Evolutionary conservation across 2,329 filamentous ascomycete species (phyloP).

Genomic region (Coniochaeta sp.): DNA sequence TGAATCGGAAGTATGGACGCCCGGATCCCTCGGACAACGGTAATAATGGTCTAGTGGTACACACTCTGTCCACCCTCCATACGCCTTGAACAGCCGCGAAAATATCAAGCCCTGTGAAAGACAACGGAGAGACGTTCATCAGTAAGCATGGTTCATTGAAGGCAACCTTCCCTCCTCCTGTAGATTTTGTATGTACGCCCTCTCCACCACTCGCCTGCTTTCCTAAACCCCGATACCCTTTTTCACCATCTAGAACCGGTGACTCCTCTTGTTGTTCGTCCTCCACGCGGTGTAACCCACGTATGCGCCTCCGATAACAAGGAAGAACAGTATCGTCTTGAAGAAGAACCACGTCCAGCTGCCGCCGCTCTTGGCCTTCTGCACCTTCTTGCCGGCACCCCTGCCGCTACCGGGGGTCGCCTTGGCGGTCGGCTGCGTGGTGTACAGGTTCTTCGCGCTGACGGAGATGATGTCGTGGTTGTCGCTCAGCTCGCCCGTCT

Average conservation of each 20-base stretch:
- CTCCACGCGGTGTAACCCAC: constrained; percentile 82
- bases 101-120: neutral
- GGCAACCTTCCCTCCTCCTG: neutral
- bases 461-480: constrained; percentile 95
- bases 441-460: constrained; percentile 80
- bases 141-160: neutral
- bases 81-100: neutral
- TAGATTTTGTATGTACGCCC: constrained; percentile 4
- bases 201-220: neutral
- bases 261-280: constrained; percentile 52
- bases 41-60: neutral
- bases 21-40: neutral
- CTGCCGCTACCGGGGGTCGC: constrained; percentile 28
- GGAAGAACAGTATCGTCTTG: constrained; percentile 73
- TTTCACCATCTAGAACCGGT: constrained; percentile 40
- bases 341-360: constrained; percentile 61
- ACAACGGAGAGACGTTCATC: constrained; percentile 2
- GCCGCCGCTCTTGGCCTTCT: constrained; percentile 35
- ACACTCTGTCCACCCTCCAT: neutral
- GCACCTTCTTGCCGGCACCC: constrained; percentile 17
- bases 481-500: constrained; percentile 94
- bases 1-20: constrained; percentile 4
- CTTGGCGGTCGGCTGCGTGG: constrained; percentile 38
- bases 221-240: neutral
- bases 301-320: constrained; percentile 67